phyloP scores from a whole-genome alignment of 495 filamentous ascomycete species.

The Podospora appendiculata region DNA sequence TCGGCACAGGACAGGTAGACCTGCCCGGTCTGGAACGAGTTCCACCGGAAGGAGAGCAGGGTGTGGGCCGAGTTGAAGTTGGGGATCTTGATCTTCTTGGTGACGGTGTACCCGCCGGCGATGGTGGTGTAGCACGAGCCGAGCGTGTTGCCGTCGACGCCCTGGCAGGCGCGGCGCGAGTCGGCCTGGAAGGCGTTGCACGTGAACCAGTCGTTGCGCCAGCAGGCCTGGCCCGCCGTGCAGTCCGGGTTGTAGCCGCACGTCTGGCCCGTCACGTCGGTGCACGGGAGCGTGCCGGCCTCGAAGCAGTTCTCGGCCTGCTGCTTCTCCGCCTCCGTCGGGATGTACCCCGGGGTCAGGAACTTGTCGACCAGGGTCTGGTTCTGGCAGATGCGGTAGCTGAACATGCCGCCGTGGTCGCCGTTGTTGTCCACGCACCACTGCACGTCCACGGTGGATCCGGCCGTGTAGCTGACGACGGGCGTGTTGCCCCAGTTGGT shows the following conservation, averaged over 20 bases:
- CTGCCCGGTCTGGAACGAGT: slow-evolving; percentile 49
- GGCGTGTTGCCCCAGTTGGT: slow-evolving; percentile 36
- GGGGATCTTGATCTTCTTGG: slow-evolving; percentile 47
- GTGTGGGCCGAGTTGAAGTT: slow-evolving; percentile 40
- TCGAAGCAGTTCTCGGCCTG: slow-evolving; percentile 48
- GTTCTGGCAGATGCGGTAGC: slow-evolving; percentile 48
- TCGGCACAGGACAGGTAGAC: slow-evolving; percentile 50
- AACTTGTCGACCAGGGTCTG: slow-evolving; percentile 45
- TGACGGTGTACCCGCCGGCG: slow-evolving; percentile 47
- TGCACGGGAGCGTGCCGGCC: slow-evolving; percentile 39
- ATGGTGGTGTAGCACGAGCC: slow-evolving; percentile 45
- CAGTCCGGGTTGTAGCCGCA: slow-evolving; percentile 49
- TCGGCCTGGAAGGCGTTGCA: slow-evolving; percentile 38
- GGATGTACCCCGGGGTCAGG: slow-evolving; percentile 40
- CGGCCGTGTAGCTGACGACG: slow-evolving; percentile 39
- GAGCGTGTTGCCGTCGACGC: slow-evolving; percentile 40
- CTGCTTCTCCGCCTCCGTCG: slow-evolving; percentile 47
- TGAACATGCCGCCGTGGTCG: slow-evolving; percentile 54
- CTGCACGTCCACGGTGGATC: slow-evolving; percentile 41
- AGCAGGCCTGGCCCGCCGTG: slow-evolving; percentile 35
- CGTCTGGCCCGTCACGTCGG: slow-evolving; percentile 42
- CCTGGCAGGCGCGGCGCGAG: slow-evolving; percentile 34
- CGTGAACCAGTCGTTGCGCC: slow-evolving; percentile 51
- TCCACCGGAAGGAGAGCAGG: slow-evolving; percentile 47
- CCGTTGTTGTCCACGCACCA: slow-evolving; percentile 55